Percentiles rank a stretch among this genome's conserved stretches.
Conservation (phyloP, 192 early-diverging fungal genomes). For the Umbelopsis ramanniana region DNA sequence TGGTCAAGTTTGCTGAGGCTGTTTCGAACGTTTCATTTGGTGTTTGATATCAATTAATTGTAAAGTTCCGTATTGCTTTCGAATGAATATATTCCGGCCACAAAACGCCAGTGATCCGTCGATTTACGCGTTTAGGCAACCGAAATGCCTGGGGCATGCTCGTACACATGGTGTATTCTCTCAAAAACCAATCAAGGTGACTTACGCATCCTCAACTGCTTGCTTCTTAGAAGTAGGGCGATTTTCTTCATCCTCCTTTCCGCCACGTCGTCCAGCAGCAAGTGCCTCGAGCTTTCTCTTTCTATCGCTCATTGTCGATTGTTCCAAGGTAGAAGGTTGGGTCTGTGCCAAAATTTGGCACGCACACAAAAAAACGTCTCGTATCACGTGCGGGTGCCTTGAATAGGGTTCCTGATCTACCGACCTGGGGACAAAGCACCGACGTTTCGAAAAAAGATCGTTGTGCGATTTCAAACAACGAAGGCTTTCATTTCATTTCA, state of each 20-base stretch:
- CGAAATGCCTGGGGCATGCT: not conserved
- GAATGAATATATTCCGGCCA: too few relatives aligned
- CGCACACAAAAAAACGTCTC: not conserved
- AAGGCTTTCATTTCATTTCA: too few relatives aligned
- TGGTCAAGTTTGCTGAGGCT: too few relatives aligned
- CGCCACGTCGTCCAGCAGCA: conserved; percentile 18
- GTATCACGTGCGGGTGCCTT: too few relatives aligned
- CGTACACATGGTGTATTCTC: not conserved
- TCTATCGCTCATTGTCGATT: conserved; percentile 26
- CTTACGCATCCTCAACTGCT: conserved; percentile 8
- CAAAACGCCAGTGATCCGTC: too few relatives aligned
- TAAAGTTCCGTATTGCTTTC: too few relatives aligned
- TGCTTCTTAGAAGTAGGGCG: conserved; percentile 3
- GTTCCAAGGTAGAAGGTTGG: not conserved
- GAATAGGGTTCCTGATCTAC: too few relatives aligned
- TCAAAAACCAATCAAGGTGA: not conserved
- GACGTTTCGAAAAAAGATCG: too few relatives aligned
- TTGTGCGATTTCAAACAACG: too few relatives aligned
- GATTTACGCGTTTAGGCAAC: not conserved
- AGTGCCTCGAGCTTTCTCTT: conserved; percentile 25
- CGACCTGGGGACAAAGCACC: too few relatives aligned
- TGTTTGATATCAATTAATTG: too few relatives aligned
- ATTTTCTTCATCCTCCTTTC: conserved; percentile 20
- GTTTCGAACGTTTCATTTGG: not conserved
- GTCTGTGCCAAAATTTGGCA: not conserved